A percentile compares a stretch with the other conserved stretches of the same genome.
phyloP scores from a whole-genome alignment of 2,329 filamentous ascomycete genomes.

The Endoconidiophora laricicola region DNA sequence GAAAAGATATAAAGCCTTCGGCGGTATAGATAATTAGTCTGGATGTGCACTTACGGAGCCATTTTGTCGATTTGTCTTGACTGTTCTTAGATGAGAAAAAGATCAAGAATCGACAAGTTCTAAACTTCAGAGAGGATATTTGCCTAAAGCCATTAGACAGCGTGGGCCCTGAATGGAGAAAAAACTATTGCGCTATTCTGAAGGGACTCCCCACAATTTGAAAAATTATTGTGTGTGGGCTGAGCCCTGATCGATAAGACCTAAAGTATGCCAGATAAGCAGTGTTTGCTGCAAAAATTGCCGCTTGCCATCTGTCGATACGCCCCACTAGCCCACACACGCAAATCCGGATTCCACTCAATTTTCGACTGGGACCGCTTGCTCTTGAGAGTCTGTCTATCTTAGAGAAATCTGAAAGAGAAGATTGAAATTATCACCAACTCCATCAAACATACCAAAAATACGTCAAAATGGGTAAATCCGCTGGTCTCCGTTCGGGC shows the following conservation, averaged over 20 bases:
- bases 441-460: constrained; percentile 12
- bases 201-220: too few species aligned
- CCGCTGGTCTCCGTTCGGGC: constrained; percentile 71
- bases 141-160: not conserved
- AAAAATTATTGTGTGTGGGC: constrained; percentile 12
- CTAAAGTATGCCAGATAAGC: constrained; percentile 4
- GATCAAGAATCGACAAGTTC: constrained; percentile 11
- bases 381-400: constrained; percentile 13
- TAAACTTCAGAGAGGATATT: constrained; percentile 9
- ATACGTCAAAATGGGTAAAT: constrained; percentile 60
- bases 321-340: constrained; percentile 10
- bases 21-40: not conserved
- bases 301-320: constrained; percentile 1
- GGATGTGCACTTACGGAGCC: constrained; percentile 24
- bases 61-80: constrained; percentile 22
- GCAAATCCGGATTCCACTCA: constrained; percentile 12
- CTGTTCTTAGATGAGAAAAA: constrained; percentile 14
- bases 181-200: not conserved
- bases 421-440: constrained; percentile 11
- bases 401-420: constrained; percentile 12
- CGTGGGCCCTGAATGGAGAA: not conserved
- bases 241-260: constrained; percentile 11
- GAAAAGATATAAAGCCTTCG: not conserved
- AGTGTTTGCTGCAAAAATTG: constrained; percentile 1
- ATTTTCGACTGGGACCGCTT: constrained; percentile 11